Conservation (phyloP, 179 eudicot genomes). For the Patellifolia procumbens region DNA sequence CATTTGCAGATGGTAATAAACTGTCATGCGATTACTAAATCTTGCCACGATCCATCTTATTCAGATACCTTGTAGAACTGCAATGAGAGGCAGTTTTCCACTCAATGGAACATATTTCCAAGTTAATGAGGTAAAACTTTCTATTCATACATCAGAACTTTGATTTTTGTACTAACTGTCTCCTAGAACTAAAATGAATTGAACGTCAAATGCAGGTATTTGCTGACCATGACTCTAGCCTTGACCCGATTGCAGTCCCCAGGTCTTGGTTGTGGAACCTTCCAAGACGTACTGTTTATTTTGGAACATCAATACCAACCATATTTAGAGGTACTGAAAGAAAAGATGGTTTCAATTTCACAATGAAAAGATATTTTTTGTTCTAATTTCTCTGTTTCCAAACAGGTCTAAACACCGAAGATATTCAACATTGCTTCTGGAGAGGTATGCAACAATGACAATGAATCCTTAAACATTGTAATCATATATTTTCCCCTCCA, state of each 20-base stretch:
- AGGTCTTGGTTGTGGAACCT: constrained; percentile 88
- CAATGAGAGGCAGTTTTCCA: constrained; percentile 95
- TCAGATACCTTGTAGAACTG: constrained; percentile 96
- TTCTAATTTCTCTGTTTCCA: constrained; percentile 23
- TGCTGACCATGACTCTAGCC: constrained; percentile 89
- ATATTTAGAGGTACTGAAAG: constrained; percentile 57
- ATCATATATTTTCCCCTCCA: neutral
- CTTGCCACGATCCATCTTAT: constrained; percentile 11
- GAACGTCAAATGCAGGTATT: constrained; percentile 59
- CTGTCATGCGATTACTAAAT: constrained; percentile 18
- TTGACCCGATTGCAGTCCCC: constrained; percentile 74
- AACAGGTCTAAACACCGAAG: constrained; percentile 68
- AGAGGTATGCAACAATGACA: constrained; percentile 67
- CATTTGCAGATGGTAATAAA: neutral
- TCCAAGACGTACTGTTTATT: constrained; percentile 78
- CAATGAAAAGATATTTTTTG: neutral
- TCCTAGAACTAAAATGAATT: neutral
- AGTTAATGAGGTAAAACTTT: constrained; percentile 78
- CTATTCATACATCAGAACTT: constrained; percentile 10
- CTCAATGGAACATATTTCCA: constrained; percentile 94
- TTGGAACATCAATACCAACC: constrained; percentile 87
- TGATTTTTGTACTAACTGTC: neutral
- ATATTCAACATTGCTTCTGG: constrained; percentile 90
- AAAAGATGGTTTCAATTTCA: neutral
- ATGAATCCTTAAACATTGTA: neutral